phyloP scores from a whole-genome alignment of 116 monocot genomes.

The Iris pallida region DNA sequence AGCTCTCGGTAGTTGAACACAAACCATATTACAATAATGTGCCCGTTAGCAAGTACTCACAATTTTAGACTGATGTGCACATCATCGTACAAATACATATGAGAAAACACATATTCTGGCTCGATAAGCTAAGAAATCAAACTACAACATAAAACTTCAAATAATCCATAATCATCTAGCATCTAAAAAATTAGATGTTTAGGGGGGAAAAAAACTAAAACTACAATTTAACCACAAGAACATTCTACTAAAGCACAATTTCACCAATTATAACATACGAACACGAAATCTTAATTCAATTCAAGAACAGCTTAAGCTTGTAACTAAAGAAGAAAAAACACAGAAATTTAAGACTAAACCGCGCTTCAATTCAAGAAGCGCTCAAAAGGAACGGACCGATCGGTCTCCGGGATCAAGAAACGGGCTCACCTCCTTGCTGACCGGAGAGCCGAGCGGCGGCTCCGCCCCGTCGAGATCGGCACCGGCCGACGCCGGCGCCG shows the following conservation, averaged over 20 bases:
- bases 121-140: too few relatives aligned
- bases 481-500: background rate
- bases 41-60: too few relatives aligned
- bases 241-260: background rate
- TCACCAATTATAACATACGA: background rate
- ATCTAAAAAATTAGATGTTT: too few relatives aligned
- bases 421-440: conserved; percentile 9
- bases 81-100: too few relatives aligned
- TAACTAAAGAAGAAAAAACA: background rate
- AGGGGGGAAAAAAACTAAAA: too few relatives aligned
- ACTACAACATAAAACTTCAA: too few relatives aligned
- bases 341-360: background rate
- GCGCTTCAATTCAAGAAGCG: background rate
- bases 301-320: background rate
- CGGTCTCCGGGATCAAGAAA: background rate
- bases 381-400: background rate
- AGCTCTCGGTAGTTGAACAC: too few relatives aligned
- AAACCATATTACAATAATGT: too few relatives aligned
- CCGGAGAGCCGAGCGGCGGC: background rate
- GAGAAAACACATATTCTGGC: too few relatives aligned
- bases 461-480: background rate
- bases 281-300: background rate
- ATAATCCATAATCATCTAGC: too few relatives aligned
- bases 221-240: too few relatives aligned
- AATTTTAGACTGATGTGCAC: too few relatives aligned